These are phyloP conservation scores for Balansia obtecta DNA, from an alignment of 2,329 filamentous ascomycete species.

Conservation along the genomic window DNA sequence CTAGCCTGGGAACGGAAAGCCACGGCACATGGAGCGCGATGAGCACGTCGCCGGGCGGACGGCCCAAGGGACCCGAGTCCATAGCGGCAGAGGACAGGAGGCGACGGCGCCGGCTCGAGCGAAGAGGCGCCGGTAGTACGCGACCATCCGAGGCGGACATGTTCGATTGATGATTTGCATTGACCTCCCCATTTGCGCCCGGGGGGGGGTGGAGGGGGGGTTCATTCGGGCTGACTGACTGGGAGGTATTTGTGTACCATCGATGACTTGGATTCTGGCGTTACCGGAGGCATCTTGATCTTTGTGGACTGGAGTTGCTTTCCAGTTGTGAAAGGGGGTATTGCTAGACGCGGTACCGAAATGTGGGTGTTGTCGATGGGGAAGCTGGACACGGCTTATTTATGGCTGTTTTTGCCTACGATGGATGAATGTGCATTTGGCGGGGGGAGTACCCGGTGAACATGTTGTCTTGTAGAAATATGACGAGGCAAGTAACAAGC, in stretches of 20 bases:
- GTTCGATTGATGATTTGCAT: conserved; percentile 19
- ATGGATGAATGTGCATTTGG: too few relatives aligned
- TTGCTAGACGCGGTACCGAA: not conserved
- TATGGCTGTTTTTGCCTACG: too few relatives aligned
- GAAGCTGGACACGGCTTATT: too few relatives aligned
- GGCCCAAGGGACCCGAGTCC: conserved; percentile 20
- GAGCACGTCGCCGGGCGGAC: conserved; percentile 33
- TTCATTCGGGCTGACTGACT: too few relatives aligned
- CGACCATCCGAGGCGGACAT: conserved; percentile 23
- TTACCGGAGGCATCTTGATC: not conserved
- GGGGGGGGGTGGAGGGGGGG: too few relatives aligned
- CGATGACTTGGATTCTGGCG: not conserved
- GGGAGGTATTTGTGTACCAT: not conserved
- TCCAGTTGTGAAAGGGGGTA: not conserved
- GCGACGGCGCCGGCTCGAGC: conserved; percentile 42
- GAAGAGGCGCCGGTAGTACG: conserved; percentile 28
- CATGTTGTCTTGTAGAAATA: too few relatives aligned
- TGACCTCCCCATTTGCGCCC: too few relatives aligned
- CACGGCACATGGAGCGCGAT: conserved; percentile 43
- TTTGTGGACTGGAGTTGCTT: not conserved
- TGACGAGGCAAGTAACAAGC: too few relatives aligned
- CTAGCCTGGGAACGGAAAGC: conserved; percentile 36
- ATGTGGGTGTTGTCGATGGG: too few relatives aligned
- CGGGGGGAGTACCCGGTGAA: too few relatives aligned
- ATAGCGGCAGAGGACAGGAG: conserved; percentile 37